Percentiles rank a stretch among this genome's conserved stretches.
Evolutionary conservation across 768 basidiomycete genomes (phyloP).

Genomic region (Grammothele lineata): DNA sequence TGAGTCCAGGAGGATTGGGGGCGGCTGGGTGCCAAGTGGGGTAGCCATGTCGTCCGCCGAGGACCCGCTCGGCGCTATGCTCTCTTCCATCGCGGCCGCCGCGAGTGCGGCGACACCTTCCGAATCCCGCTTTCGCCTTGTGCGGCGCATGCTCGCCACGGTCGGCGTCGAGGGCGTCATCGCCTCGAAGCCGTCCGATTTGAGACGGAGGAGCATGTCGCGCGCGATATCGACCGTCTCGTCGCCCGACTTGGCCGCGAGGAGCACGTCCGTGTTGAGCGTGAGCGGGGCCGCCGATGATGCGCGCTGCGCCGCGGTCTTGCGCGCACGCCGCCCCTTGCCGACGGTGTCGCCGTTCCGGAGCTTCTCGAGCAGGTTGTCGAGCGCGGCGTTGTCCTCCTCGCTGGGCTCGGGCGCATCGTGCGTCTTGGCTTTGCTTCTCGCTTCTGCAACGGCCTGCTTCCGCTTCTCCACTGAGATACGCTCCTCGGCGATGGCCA

Average conservation of each 20-base stretch:
- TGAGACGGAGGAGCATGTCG: conserved; percentile 70
- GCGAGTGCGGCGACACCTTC: conserved; percentile 12
- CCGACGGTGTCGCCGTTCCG: conserved; percentile 63
- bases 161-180: conserved; percentile 21
- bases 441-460: conserved; percentile 61
- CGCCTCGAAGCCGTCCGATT: conserved; percentile 42
- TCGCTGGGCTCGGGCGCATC: conserved; percentile 40
- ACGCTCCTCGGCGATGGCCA: conserved; percentile 67
- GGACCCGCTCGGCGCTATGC: conserved; percentile 9
- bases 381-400: conserved; percentile 57
- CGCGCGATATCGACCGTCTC: conserved; percentile 60
- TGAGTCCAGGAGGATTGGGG: conserved; percentile 7
- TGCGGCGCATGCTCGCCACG: conserved; percentile 14
- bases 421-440: conserved; percentile 46
- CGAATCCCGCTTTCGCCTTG: conserved; percentile 12
- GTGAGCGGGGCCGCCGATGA: conserved; percentile 29
- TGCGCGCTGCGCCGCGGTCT: conserved; percentile 30
- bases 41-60: conserved; percentile 8
- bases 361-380: conserved; percentile 67
- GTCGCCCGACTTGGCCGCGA: conserved; percentile 24
- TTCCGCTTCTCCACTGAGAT: conserved; percentile 64
- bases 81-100: conserved; percentile 2
- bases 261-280: conserved; percentile 30
- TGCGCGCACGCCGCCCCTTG: conserved; percentile 47
- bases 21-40: conserved; percentile 5